phyloP scores from a whole-genome alignment of 495 filamentous ascomycete species.

The Penicillium subrubescens region DNA sequence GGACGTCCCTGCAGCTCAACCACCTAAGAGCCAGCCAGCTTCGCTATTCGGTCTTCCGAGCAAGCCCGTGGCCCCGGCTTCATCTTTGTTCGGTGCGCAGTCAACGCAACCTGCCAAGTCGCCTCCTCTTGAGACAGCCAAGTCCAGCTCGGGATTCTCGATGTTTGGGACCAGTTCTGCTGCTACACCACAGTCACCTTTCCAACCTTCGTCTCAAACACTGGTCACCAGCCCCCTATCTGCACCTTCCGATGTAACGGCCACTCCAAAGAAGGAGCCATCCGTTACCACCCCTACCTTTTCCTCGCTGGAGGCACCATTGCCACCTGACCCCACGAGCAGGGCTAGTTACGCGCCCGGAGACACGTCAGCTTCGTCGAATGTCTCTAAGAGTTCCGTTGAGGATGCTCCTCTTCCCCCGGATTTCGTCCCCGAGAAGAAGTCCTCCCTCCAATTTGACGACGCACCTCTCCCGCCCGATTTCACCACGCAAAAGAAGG shows the following conservation, averaged over 20 bases:
- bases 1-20: conserved; percentile 26
- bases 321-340: conserved; percentile 78
- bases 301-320: conserved; percentile 52
- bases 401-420: conserved; percentile 45
- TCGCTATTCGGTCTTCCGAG: conserved; percentile 36
- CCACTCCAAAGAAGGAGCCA: conserved; percentile 28
- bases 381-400: conserved; percentile 49
- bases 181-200: not conserved
- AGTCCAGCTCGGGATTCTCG: conserved; percentile 40
- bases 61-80: conserved; percentile 25
- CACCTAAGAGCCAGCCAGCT: conserved; percentile 22
- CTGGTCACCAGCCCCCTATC: conserved; percentile 35
- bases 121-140: conserved; percentile 33
- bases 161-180: conserved; percentile 33
- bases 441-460: conserved; percentile 6
- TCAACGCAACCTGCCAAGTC: conserved; percentile 30
- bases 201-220: conserved; percentile 23
- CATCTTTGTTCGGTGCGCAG: conserved; percentile 41
- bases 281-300: conserved; percentile 27
- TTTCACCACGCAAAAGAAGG: conserved; percentile 42
- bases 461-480: conserved; percentile 20
- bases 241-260: conserved; percentile 42
- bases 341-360: conserved; percentile 63
- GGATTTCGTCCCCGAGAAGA: conserved; percentile 23
- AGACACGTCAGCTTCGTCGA: conserved; percentile 70